Percentiles rank a stretch among this genome's conserved stretches.
phyloP scores from a whole-genome alignment of 176 grass and related monocot genomes.

The Zizania latifolia region DNA sequence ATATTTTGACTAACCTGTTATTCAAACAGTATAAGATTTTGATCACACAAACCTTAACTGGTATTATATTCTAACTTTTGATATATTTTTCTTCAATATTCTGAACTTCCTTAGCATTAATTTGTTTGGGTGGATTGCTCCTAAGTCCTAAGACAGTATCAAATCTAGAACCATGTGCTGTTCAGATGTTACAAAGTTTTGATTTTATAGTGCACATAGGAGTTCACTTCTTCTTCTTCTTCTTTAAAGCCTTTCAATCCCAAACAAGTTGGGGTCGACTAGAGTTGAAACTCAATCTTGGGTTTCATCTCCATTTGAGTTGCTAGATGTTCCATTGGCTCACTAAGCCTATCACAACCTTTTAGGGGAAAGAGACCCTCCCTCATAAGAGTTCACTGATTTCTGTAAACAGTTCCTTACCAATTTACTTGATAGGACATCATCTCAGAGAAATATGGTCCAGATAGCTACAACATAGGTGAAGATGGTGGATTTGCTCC shows the following conservation, averaged over 20 bases:
- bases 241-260: too few relatives aligned
- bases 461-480: constrained; percentile 71
- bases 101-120: neutral
- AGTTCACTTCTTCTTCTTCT: too few relatives aligned
- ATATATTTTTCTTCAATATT: neutral
- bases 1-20: constrained; percentile 5
- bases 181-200: neutral
- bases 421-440: constrained; percentile 51
- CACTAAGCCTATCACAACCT: too few relatives aligned
- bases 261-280: too few relatives aligned
- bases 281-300: too few relatives aligned
- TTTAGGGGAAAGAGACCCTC: too few relatives aligned
- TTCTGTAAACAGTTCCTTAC: constrained; percentile 1
- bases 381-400: too few relatives aligned
- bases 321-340: too few relatives aligned
- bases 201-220: neutral
- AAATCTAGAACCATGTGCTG: neutral
- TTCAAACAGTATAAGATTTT: neutral
- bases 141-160: neutral
- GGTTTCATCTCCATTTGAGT: too few relatives aligned
- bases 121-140: constrained; percentile 1
- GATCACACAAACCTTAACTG: neutral
- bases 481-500: constrained; percentile 91
- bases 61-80: neutral
- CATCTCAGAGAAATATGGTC: constrained; percentile 63